Conservation (phyloP, 2,329 filamentous ascomycete species). For the Curvularia spicifera region DNA sequence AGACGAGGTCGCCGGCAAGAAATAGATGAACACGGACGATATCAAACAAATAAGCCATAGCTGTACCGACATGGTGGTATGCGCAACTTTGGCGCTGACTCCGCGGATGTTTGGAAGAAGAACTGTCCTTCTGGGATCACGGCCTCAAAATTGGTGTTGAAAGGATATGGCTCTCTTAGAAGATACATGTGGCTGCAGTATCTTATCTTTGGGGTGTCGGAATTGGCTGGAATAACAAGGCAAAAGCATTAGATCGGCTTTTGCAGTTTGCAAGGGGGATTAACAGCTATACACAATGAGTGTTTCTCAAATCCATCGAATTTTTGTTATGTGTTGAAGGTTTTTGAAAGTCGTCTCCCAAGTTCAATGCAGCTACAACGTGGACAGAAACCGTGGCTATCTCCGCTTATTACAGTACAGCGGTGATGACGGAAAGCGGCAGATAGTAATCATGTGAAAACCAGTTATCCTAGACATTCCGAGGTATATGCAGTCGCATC, state of each 20-base stretch:
- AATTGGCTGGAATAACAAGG: background rate
- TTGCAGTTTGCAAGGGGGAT: conserved; percentile 1
- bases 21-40: conserved; percentile 50
- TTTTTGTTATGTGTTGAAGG: background rate
- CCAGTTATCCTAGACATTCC: conserved; percentile 4
- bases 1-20: conserved; percentile 75
- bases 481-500: conserved; percentile 3
- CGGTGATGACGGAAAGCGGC: background rate
- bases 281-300: conserved; percentile 1
- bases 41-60: conserved; percentile 19
- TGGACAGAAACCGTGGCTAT: background rate
- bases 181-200: conserved; percentile 6
- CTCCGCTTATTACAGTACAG: background rate
- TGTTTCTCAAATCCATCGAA: background rate
- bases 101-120: conserved; percentile 16
- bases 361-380: background rate
- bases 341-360: background rate
- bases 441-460: conserved; percentile 11
- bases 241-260: conserved; percentile 7
- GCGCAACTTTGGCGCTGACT: conserved; percentile 15
- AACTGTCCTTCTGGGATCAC: conserved; percentile 1
- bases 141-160: conserved; percentile 4
- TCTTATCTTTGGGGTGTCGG: conserved; percentile 9
- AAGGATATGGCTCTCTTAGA: background rate
- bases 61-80: conserved; percentile 21